Percentiles rank a stretch among this genome's conserved stretches.
These are phyloP conservation scores for Cyamopsis tetragonoloba DNA, from an alignment of 306 rosid genomes.

Conservation along the genomic window DNA sequence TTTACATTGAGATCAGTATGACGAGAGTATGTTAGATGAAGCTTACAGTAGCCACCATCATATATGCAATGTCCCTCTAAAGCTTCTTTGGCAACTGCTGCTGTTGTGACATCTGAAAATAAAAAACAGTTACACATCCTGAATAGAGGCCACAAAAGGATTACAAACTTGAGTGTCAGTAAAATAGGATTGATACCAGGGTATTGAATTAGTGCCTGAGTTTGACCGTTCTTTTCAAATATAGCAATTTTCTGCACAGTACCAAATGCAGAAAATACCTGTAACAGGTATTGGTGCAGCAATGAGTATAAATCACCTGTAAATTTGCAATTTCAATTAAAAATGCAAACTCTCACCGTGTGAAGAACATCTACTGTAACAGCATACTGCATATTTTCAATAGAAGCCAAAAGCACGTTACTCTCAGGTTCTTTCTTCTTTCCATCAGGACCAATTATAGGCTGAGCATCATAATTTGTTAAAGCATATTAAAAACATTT, in stretches of 20 bases:
- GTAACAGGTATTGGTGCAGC: conserved; percentile 13
- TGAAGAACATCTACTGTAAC: conserved; percentile 88
- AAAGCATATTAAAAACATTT: conserved; percentile 26
- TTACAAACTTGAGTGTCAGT: too few relatives aligned
- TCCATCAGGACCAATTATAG: conserved; percentile 81
- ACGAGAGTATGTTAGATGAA: conserved; percentile 99
- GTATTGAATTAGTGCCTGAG: conserved; percentile 79
- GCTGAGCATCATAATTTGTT: conserved; percentile 44
- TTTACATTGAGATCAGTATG: conserved; percentile 99
- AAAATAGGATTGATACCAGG: conserved; percentile 51
- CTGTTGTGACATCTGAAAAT: conserved; percentile 66
- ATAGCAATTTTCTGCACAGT: conserved; percentile 81
- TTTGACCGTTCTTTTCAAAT: conserved; percentile 85
- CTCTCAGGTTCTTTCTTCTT: conserved; percentile 80
- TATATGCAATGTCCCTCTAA: conserved; percentile 94
- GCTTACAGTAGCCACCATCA: conserved; percentile 99
- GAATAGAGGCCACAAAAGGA: too few relatives aligned
- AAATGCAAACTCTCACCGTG: conserved; percentile 59
- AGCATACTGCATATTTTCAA: conserved; percentile 97
- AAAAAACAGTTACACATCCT: background rate
- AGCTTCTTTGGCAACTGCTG: conserved; percentile 84
- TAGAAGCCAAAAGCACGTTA: conserved; percentile 90
- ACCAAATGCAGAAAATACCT: conserved; percentile 84
- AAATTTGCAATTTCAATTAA: background rate
- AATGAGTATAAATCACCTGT: background rate